Evolutionary conservation across 1,284 basidiomycete species (phyloP).

Genomic region (Puccinia polysora): DNA sequence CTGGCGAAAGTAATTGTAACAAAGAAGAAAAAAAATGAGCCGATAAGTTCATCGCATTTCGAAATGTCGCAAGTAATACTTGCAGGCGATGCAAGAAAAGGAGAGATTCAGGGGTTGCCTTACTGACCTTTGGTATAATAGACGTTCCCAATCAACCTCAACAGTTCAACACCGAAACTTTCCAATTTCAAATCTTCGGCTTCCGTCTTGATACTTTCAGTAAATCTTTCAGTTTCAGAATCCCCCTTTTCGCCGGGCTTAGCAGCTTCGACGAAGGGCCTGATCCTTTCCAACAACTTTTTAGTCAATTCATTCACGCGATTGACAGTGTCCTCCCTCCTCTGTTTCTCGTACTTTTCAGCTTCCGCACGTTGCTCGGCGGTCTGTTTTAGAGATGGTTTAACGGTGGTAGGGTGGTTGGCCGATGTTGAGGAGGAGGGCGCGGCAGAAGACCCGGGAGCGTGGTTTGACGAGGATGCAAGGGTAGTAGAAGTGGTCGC

Average conservation of each 20-base stretch:
- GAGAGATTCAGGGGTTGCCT: too few relatives aligned
- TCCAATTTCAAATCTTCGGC: slow-evolving; percentile 96
- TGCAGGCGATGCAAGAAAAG: too few relatives aligned
- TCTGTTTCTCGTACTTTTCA: slow-evolving; percentile 64
- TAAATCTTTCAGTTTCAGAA: slow-evolving; percentile 56
- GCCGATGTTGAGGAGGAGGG: background rate
- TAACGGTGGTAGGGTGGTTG: too few relatives aligned
- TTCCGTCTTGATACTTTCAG: slow-evolving; percentile 72
- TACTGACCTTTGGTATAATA: slow-evolving; percentile 37
- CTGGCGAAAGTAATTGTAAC: slow-evolving; percentile 76
- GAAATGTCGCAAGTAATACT: too few relatives aligned
- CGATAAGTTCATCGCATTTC: too few relatives aligned
- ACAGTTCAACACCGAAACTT: slow-evolving; percentile 92
- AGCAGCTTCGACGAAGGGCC: slow-evolving; percentile 83
- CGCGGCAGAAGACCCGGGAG: slow-evolving; percentile 1
- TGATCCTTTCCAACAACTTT: slow-evolving; percentile 74
- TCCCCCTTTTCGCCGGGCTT: slow-evolving; percentile 50
- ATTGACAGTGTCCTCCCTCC: slow-evolving; percentile 56
- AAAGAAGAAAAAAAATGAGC: slow-evolving; percentile 1
- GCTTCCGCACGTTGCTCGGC: slow-evolving; percentile 59
- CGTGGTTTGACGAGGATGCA: slow-evolving; percentile 12
- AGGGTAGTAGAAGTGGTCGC: slow-evolving; percentile 20
- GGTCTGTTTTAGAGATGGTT: slow-evolving; percentile 38
- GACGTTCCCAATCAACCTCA: slow-evolving; percentile 51
- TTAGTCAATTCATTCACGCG: slow-evolving; percentile 60